A percentile compares a stretch with the other conserved stretches of the same genome.
Conservation (phyloP, 2,329 filamentous ascomycete species). For the Colletotrichum eremochloae region DNA sequence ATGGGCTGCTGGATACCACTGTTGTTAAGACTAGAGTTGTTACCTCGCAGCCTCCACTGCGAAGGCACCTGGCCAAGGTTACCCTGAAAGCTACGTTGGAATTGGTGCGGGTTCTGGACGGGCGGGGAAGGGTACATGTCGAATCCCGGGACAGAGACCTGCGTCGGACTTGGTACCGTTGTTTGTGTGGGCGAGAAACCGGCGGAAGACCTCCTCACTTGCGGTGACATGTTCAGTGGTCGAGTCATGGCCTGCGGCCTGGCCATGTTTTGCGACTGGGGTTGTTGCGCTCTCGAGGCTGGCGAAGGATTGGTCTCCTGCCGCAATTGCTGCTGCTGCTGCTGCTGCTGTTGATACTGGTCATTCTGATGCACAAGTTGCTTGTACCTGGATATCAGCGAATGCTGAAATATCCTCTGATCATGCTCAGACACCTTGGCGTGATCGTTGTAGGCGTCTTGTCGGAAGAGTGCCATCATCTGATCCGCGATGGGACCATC, state of each 20-base stretch:
- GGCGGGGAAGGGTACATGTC: constrained; percentile 29
- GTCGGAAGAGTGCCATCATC: constrained; percentile 48
- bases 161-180: neutral
- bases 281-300: neutral
- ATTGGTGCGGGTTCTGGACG: neutral
- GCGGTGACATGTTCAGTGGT: constrained; percentile 19
- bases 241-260: neutral
- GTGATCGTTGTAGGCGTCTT: constrained; percentile 42
- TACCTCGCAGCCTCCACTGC: constrained; percentile 22
- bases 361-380: constrained; percentile 1
- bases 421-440: constrained; percentile 20
- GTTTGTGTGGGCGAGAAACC: constrained; percentile 3
- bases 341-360: neutral
- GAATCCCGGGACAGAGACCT: constrained; percentile 1
- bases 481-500: constrained; percentile 51
- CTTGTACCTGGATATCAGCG: constrained; percentile 31
- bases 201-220: constrained; percentile 11
- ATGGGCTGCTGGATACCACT: constrained; percentile 4
- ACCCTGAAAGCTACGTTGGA: constrained; percentile 1
- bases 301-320: constrained; percentile 7
- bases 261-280: neutral
- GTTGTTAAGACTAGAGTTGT: neutral
- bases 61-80: neutral
- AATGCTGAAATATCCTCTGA: constrained; percentile 13
- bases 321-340: neutral